Evolutionary conservation across 108 stramenopile species (phyloP).

Genomic region (Conticribra weissflogii): DNA sequence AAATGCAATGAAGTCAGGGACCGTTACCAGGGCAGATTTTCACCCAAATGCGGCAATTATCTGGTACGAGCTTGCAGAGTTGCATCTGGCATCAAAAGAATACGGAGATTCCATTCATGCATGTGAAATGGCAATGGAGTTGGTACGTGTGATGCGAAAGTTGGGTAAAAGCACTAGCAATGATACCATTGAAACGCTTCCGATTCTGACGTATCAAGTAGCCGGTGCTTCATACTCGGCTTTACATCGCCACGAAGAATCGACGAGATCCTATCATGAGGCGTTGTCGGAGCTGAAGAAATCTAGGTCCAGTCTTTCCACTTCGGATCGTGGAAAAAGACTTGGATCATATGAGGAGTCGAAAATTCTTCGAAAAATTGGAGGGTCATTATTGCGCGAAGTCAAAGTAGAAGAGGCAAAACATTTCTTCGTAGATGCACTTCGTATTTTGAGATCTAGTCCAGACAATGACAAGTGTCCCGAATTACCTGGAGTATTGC

Average conservation of each 20-base stretch:
- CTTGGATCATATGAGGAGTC: slow-evolving; percentile 20
- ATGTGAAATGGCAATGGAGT: slow-evolving; percentile 19
- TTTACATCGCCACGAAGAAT: slow-evolving; percentile 24
- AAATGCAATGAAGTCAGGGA: not conserved
- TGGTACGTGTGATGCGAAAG: slow-evolving; percentile 8
- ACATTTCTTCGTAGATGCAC: slow-evolving; percentile 26
- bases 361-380: slow-evolving; percentile 30
- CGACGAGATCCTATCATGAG: slow-evolving; percentile 43
- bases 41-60: slow-evolving; percentile 33
- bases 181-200: slow-evolving; percentile 17
- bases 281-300: slow-evolving; percentile 28
- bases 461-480: slow-evolving; percentile 10
- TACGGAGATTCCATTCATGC: slow-evolving; percentile 38
- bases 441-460: slow-evolving; percentile 24
- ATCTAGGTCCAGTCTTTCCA: not conserved
- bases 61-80: slow-evolving; percentile 33
- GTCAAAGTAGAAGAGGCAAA: slow-evolving; percentile 31
- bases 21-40: not conserved
- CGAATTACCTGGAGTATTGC: slow-evolving; percentile 23
- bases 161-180: not conserved
- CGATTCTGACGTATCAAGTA: slow-evolving; percentile 17
- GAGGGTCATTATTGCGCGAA: slow-evolving; percentile 27
- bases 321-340: not conserved
- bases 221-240: slow-evolving; percentile 36
- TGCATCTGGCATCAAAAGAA: slow-evolving; percentile 23